Conservation (phyloP, 257 asterid species). For the Primulina huaijiensis region DNA sequence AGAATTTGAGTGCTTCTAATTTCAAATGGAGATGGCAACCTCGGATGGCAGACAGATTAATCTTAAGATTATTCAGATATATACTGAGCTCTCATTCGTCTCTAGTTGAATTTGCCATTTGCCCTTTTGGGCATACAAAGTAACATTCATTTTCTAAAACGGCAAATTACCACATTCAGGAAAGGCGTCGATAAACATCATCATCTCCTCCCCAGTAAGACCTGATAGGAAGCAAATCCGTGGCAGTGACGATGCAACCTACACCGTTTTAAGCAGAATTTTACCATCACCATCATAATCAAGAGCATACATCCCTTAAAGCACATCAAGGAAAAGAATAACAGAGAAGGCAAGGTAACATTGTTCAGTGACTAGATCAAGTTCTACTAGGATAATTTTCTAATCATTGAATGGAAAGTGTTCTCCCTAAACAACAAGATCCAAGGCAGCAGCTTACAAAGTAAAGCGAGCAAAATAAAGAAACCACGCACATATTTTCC, state of each 20-base stretch:
- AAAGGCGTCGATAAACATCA: slow-evolving; percentile 92
- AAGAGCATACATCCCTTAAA: not conserved
- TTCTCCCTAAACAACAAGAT: too few relatives aligned
- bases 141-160: too few relatives aligned
- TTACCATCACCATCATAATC: not conserved
- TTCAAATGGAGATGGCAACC: not conserved
- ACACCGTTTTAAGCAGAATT: slow-evolving; percentile 19
- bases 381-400: not conserved
- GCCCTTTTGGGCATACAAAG: too few relatives aligned
- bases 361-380: not conserved
- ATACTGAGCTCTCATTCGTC: too few relatives aligned
- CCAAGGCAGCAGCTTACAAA: too few relatives aligned
- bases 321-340: not conserved
- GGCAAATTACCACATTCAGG: slow-evolving; percentile 65
- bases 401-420: too few relatives aligned
- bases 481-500: not conserved
- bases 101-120: too few relatives aligned
- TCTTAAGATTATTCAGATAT: too few relatives aligned
- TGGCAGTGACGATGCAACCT: slow-evolving; percentile 79
- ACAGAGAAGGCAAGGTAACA: not conserved
- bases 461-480: too few relatives aligned
- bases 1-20: not conserved
- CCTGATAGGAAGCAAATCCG: slow-evolving; percentile 92
- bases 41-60: not conserved
- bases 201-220: slow-evolving; percentile 96